Base-by-base conservation (phyloP, 2,329 filamentous ascomycete species). In the Fusarium humuli region DNA sequence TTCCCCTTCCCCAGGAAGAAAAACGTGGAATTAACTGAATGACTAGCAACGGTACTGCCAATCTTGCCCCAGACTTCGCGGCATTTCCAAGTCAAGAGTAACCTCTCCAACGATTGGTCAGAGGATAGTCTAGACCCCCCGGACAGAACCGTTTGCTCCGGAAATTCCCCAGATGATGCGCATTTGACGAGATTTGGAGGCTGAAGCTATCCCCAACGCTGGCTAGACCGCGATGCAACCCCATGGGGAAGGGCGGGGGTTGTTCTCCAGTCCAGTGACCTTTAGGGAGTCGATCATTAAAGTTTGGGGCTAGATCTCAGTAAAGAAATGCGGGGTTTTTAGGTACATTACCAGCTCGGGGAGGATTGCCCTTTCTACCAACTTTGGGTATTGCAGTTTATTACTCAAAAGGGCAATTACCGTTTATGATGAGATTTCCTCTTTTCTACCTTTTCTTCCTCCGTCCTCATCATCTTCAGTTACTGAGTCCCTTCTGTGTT, bases 381-480 rank as follows among this genome's bases (percentile, higher is more conserved):
- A 49, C 10, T 16, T n/a, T 13, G 9, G 25, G 22, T 10, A 46
- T 37, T 37, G 34, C 34, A 25, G 7, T n/a, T 27, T 11, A n/a
- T 18, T 27, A 56, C 53, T 63, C 30, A 65, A 69, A 61, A 49
- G 20, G 47, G 72, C 22, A 74, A 72, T 44, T 71, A 12, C 70
- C 61, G 25, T 62, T 64, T 72, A 37, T 3, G 25, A 45, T 40
- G 18, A 47, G 25, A 27, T 16, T 48, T 14, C 23, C 53, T 44
- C 50, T 45, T 42, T 44, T 49, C 41, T 27, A 34, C 47, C 40
- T 27, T 47, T 37, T 37, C 58, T n/a, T 61, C 46, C 49, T 56
- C 53, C 49, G 48, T 63, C 46, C 29, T 45, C 37, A 10, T 52
- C 44, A 61, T 58, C 55, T 44, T 25, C 56, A 49, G 50, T 61